phyloP scores from a whole-genome alignment of 2,329 filamentous ascomycete species.

The Neonectria magnoliae region DNA sequence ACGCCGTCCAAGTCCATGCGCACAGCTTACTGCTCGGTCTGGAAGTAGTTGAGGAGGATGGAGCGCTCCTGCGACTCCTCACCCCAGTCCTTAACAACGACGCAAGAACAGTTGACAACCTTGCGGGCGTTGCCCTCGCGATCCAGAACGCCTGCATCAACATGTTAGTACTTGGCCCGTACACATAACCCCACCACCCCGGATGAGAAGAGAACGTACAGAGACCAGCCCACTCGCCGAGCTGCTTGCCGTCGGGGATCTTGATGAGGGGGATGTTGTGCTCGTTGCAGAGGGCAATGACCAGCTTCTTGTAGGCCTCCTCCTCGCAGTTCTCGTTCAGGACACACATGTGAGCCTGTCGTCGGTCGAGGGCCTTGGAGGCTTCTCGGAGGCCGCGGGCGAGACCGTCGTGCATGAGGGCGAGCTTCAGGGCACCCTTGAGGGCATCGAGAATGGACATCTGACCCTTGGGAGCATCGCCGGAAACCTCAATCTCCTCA shows the following conservation, averaged over 20 bases:
- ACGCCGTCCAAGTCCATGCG: conserved; percentile 40
- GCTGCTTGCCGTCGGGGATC: conserved; percentile 99
- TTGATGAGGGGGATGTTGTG: conserved; percentile 99
- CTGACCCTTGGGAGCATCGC: conserved; percentile 89
- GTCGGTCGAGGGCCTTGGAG: conserved; percentile 97
- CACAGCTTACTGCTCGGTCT: conserved; percentile 76
- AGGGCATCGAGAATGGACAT: conserved; percentile 99
- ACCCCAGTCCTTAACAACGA: conserved; percentile 99
- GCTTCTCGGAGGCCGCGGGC: conserved; percentile 98
- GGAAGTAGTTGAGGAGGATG: conserved; percentile 99
- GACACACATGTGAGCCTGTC: conserved; percentile 99
- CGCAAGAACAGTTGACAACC: conserved; percentile 99
- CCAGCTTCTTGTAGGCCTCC: conserved; percentile 99
- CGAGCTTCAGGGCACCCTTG: conserved; percentile 98
- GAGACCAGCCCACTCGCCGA: conserved; percentile 99
- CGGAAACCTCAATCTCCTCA: conserved; percentile 95
- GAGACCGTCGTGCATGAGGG: conserved; percentile 99
- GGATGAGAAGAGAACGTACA: conserved; percentile 72
- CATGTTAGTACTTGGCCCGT: conserved; percentile 44
- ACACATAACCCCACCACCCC: neutral
- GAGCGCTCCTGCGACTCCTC: conserved; percentile 99
- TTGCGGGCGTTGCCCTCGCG: conserved; percentile 99
- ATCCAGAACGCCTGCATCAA: conserved; percentile 85
- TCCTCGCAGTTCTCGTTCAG: conserved; percentile 99
- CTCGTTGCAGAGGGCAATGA: conserved; percentile 97